Conservation (phyloP, 306 rosid genomes). For the Sicyos baderoa region DNA sequence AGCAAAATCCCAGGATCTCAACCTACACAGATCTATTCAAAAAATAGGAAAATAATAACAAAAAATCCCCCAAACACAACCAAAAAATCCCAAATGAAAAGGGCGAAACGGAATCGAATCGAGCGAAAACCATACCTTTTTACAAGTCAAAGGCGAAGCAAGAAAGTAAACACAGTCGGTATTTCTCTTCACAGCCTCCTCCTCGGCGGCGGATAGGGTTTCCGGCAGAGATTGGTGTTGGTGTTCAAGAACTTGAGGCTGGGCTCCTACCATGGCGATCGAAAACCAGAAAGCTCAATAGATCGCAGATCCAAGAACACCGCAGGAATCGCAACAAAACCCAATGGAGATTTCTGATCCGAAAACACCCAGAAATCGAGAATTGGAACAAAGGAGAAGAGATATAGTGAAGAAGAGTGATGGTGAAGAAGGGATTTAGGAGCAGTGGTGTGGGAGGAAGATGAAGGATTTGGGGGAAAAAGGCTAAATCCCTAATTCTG, state of each 20-base stretch:
- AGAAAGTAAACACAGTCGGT: conserved; percentile 98
- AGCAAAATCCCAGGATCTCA: background rate
- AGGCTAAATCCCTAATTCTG: conserved; percentile 17
- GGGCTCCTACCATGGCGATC: conserved; percentile 60
- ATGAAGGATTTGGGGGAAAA: background rate
- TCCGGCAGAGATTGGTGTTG: conserved; percentile 29
- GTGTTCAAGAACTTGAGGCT: conserved; percentile 38
- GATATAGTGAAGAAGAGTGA: background rate
- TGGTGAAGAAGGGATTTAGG: background rate
- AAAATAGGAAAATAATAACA: background rate
- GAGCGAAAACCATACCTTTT: conserved; percentile 46
- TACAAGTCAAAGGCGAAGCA: conserved; percentile 96
- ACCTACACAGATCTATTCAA: conserved; percentile 10
- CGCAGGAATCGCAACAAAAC: background rate
- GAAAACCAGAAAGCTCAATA: conserved; percentile 7
- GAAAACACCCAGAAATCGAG: background rate
- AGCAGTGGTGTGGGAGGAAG: conserved; percentile 8
- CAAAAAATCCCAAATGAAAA: conserved; percentile 3
- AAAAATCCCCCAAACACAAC: background rate
- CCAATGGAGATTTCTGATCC: conserved; percentile 35
- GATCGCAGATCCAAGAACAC: conserved; percentile 29
- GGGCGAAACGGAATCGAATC: background rate
- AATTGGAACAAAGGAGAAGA: conserved; percentile 17
- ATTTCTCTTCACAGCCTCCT: conserved; percentile 80
- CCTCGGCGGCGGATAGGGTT: conserved; percentile 50